Conservation (phyloP, 2,329 filamentous ascomycete species). For the Phyllosticta ampelicida region DNA sequence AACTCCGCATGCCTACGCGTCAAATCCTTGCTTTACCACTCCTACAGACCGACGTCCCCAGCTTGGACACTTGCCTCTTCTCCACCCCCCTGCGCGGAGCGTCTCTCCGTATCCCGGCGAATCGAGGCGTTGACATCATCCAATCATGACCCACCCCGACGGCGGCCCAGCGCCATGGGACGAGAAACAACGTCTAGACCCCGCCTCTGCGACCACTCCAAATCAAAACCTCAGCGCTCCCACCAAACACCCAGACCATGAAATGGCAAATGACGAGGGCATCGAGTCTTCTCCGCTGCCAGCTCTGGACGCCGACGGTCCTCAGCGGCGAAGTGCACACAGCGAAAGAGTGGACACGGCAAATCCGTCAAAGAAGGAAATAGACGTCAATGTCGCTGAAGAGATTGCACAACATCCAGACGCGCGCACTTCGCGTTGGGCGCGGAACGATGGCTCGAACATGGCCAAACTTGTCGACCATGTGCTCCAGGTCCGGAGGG, state of each 20-base stretch:
- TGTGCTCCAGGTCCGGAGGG: constrained; percentile 1
- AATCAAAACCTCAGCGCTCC: not conserved
- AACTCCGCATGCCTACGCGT: not conserved
- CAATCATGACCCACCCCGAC: not conserved
- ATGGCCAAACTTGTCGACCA: not conserved
- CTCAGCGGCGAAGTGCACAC: not conserved
- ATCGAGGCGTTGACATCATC: not conserved
- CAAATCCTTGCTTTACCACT: not conserved
- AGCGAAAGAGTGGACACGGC: not conserved
- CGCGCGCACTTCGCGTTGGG: not conserved
- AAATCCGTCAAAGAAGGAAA: not conserved
- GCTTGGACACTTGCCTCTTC: not conserved
- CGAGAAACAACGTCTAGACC: not conserved
- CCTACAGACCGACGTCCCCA: not conserved
- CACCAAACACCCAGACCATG: not conserved
- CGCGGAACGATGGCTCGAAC: not conserved
- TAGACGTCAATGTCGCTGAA: constrained; percentile 10
- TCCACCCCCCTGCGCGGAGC: not conserved
- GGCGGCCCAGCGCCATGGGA: not conserved
- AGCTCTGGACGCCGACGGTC: not conserved
- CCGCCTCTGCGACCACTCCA: not conserved
- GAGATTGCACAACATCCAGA: constrained; percentile 2
- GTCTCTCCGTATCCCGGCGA: not conserved
- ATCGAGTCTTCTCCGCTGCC: not conserved
- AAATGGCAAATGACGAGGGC: not conserved